Conservation (phyloP, 1,284 basidiomycete species). For the Tausonia pullulans region DNA sequence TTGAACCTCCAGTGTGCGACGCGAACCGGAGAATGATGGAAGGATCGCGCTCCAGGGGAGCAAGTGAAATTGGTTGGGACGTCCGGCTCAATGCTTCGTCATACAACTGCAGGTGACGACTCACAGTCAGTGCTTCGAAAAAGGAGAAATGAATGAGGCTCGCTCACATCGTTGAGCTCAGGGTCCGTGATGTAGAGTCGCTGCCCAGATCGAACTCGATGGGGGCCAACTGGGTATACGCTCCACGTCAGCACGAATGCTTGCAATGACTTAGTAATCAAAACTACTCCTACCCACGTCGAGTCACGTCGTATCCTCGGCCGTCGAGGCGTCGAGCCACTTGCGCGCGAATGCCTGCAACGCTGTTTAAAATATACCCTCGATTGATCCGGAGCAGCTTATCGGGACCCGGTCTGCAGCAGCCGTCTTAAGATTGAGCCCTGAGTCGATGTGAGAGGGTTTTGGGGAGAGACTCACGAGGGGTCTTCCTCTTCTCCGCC, state of each 20-base stretch:
- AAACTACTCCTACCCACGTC: constrained; percentile 44
- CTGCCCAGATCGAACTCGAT: constrained; percentile 66
- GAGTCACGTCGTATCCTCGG: constrained; percentile 72
- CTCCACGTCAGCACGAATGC: not conserved
- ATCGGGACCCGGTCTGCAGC: constrained; percentile 41
- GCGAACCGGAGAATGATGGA: no score
- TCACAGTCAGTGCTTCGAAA: no score
- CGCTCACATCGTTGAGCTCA: constrained; percentile 6
- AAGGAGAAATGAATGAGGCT: no score
- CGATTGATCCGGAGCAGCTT: constrained; percentile 54
- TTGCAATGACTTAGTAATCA: not conserved
- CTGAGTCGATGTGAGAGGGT: not conserved
- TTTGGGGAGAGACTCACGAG: constrained; percentile 26
- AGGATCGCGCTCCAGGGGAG: no score
- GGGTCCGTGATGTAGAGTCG: constrained; percentile 64
- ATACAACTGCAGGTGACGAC: not conserved
- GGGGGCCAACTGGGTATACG: constrained; percentile 56
- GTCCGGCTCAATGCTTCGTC: constrained; percentile 1
- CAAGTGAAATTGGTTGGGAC: no score
- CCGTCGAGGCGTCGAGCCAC: constrained; percentile 68
- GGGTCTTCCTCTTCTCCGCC: constrained; percentile 53
- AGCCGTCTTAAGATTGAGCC: not conserved
- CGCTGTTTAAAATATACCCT: constrained; percentile 63
- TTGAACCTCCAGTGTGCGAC: no score
- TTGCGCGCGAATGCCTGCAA: constrained; percentile 61